Base-by-base conservation (phyloP, 345 rosid species). In the Moricandia moricandioides region DNA sequence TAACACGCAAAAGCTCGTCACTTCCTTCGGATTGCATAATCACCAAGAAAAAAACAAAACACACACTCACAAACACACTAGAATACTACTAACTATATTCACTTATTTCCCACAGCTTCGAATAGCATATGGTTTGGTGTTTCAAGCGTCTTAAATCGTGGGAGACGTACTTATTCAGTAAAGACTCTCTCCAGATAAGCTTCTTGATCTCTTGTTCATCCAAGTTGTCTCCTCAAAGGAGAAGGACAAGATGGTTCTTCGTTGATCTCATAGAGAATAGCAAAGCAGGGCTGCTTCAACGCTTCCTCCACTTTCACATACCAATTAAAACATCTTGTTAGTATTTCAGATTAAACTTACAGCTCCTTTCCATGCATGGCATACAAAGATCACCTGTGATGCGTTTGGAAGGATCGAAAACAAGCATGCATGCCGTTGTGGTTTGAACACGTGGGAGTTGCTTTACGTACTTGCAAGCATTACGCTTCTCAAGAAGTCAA, bases 351-450 rank as follows among this genome's bases (percentile, higher is more conserved):
- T 14, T n/a, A n/a, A 1, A 27, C 49, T 54, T 13, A 7, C 52
- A 18, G 14, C 10, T 10, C 33, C 40, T 9, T 14, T 73, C 34
- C 33, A n/a, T 26, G 39, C 18, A 29, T 5, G 37, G 37, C 16
- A 63, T 63, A 24, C 35, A 13, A 54, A 61, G 55, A 27, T n/a
- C 59, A n/a, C 96, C 88, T 39, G 98, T 86, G 63, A 93, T 91
- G 62, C 98, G 96, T 75, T 93, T 91, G 78, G 82, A 75, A 3
- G 97, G 98, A 82, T 91, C 89, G 27, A 93, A 90, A 39, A 88
- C 87, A 18, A 92, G 86, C 96, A 92, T 88, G 91, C 97, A 90
- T 9, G 90, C 89, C 24, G 67, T n/a, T 79, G 91, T 82, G 11
- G 88, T 93, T 34, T 85, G 86, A 72, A 88, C 77, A 49, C 65